A percentile compares a stretch with the other conserved stretches of the same genome.
Evolutionary conservation across 75 land plant species (phyloP).

Genomic region (Pinus taeda): DNA sequence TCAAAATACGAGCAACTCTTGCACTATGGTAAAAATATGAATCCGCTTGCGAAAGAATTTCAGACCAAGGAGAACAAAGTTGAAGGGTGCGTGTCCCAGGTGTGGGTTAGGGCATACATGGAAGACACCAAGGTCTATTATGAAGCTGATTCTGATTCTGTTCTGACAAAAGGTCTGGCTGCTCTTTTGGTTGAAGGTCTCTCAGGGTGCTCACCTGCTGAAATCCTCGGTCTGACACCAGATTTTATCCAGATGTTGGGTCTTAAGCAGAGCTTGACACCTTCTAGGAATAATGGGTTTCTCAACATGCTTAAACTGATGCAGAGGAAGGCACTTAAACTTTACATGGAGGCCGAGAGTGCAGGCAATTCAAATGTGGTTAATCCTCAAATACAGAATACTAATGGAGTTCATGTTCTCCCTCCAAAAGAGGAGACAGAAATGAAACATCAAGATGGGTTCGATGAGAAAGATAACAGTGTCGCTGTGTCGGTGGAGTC

Average conservation of each 20-base stretch:
- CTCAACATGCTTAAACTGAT: slow-evolving; percentile 86
- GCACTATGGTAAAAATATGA: slow-evolving; percentile 60
- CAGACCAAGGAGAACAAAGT: slow-evolving; percentile 70
- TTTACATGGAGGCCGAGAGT: not conserved
- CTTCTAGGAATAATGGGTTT: slow-evolving; percentile 88
- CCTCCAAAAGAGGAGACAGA: not conserved
- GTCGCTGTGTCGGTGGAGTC: not conserved
- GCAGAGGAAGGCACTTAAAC: slow-evolving; percentile 73
- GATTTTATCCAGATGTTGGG: slow-evolving; percentile 78
- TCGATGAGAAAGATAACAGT: not conserved
- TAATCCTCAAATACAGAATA: not conserved
- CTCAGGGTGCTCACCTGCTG: slow-evolving; percentile 49
- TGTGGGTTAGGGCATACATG: slow-evolving; percentile 80
- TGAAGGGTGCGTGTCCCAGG: slow-evolving; percentile 90
- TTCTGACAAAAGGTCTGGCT: slow-evolving; percentile 81
- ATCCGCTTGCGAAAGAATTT: slow-evolving; percentile 44
- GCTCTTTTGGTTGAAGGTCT: slow-evolving; percentile 83
- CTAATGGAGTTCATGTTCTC: not conserved
- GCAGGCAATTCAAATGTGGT: not conserved
- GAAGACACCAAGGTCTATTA: slow-evolving; percentile 31
- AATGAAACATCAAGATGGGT: not conserved
- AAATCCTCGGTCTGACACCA: slow-evolving; percentile 54
- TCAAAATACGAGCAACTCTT: slow-evolving; percentile 87
- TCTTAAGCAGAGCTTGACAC: slow-evolving; percentile 78
- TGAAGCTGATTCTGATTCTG: slow-evolving; percentile 84